These are phyloP conservation scores for Bacidia gigantensis DNA, from an alignment of 495 filamentous ascomycete genomes.

Conservation along the genomic window DNA sequence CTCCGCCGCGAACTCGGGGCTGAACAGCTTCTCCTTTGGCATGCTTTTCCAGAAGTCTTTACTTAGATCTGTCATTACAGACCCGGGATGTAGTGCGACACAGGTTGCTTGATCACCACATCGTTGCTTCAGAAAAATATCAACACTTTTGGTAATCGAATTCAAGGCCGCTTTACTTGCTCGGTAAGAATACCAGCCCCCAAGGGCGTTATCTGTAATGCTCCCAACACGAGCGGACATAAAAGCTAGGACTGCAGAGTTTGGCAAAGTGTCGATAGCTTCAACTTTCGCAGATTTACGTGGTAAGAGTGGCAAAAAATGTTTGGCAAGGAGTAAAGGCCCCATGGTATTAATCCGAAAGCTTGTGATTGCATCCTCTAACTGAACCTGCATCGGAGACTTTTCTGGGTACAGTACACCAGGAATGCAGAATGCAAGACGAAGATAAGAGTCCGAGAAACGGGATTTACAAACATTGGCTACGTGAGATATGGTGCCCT, in stretches of 20 bases:
- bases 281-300: slow-evolving; percentile 25
- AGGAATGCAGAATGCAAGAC: slow-evolving; percentile 55
- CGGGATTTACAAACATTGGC: slow-evolving; percentile 15
- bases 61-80: slow-evolving; percentile 63
- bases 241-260: slow-evolving; percentile 47
- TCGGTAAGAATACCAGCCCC: slow-evolving; percentile 69
- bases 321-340: slow-evolving; percentile 61
- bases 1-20: slow-evolving; percentile 45
- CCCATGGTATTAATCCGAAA: slow-evolving; percentile 60
- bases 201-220: slow-evolving; percentile 51
- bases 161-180: slow-evolving; percentile 61
- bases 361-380: slow-evolving; percentile 40
- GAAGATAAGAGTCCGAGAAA: slow-evolving; percentile 34
- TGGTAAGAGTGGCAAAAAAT: slow-evolving; percentile 55
- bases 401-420: slow-evolving; percentile 68
- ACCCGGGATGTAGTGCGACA: slow-evolving; percentile 69
- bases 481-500: slow-evolving; percentile 29
- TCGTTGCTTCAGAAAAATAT: slow-evolving; percentile 44
- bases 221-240: slow-evolving; percentile 69
- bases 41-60: slow-evolving; percentile 54
- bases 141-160: slow-evolving; percentile 55
- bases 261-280: slow-evolving; percentile 14
- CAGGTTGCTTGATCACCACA: slow-evolving; percentile 47
- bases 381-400: slow-evolving; percentile 47
- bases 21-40: slow-evolving; percentile 46